Evolutionary conservation across 768 basidiomycete species (phyloP), one percentile per base, ranked within the genome.

Genomic region (Kockovaella imperatae): DNA sequence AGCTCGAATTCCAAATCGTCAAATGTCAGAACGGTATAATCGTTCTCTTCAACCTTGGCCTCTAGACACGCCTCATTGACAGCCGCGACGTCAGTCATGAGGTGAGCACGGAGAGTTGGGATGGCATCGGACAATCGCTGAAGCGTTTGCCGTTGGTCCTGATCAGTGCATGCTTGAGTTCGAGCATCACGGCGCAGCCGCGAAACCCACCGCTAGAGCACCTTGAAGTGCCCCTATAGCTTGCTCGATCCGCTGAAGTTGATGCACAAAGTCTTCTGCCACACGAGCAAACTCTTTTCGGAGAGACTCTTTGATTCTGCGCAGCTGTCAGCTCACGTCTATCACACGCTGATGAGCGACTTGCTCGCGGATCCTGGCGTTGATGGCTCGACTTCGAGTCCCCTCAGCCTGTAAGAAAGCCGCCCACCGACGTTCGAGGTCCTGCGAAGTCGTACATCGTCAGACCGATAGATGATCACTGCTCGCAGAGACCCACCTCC

Each of bases 1-100:
- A 90, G 76, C 72, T 97, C 91, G 56, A 90, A 95, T 49, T 83
- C 82, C 34, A 95, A 76, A 68, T 96, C 91, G 70, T 87, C 84
- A 54, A 77, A 81, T 3, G 86, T 87, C 62, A 91, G 84, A 2
- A 93, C 80, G 0, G 89, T 93, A 68, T 91, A 86, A 67, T 97
- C 93, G 65, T 95, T 96, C 71, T 95, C 91, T 62, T 97, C 93
- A 5, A 96, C 84, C 52, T 97, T 95, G 8, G 90, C 91, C 5
- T 80, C 79, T 3, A 72, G 73, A 71, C 91, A 95, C 45, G 83
- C 84, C 1, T 76, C 75, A 59, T 96, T 87, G 0, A 82, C 83
- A 0, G 68, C 74, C 0, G 74, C 74, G 8, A 93, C 81, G 13
- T 75, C 65, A 11, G 49, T 42, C 2, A 47, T 56, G 20, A 75